Conservation (phyloP, 805 yeast species). For the Candida rishiriensis region DNA sequence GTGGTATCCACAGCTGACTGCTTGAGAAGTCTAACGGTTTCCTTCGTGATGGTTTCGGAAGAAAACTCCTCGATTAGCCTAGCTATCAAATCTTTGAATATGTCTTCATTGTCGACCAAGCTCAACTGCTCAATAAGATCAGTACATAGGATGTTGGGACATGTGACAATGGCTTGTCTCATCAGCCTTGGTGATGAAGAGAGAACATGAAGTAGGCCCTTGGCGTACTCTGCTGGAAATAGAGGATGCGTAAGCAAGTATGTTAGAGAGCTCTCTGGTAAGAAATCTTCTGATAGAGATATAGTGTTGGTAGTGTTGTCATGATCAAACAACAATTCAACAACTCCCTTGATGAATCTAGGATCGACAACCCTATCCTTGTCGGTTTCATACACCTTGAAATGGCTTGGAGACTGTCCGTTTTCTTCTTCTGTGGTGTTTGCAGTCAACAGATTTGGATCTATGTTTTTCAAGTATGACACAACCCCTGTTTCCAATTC, state of each 20-base stretch:
- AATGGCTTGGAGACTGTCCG: conserved; percentile 22
- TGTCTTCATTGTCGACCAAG: conserved; percentile 51
- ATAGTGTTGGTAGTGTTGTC: conserved; percentile 9
- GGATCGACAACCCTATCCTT: conserved; percentile 63
- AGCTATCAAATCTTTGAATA: conserved; percentile 61
- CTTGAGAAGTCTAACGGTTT: conserved; percentile 36
- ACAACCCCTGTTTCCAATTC: conserved; percentile 27
- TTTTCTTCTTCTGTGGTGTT: conserved; percentile 16
- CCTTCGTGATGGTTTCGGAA: conserved; percentile 50
- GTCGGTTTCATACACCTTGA: conserved; percentile 54
- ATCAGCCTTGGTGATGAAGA: conserved; percentile 54
- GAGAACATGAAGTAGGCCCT: conserved; percentile 50
- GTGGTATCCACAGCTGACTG: conserved; percentile 12
- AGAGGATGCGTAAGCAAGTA: conserved; percentile 85
- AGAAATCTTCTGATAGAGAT: conserved; percentile 27
- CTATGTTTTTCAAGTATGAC: conserved; percentile 26
- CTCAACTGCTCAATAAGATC: conserved; percentile 64
- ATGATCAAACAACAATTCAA: conserved; percentile 34
- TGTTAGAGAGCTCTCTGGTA: conserved; percentile 57
- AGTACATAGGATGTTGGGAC: conserved; percentile 59
- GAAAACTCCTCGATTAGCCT: conserved; percentile 67
- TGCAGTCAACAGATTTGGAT: conserved; percentile 13
- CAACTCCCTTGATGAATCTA: conserved; percentile 44
- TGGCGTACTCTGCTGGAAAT: conserved; percentile 60
- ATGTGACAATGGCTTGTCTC: conserved; percentile 78